Percentiles rank a stretch among this genome's conserved stretches.
These are phyloP conservation scores for Sugiyamaella sp. DNA, from an alignment of 1,139 yeast genomes.

Conservation along the genomic window DNA sequence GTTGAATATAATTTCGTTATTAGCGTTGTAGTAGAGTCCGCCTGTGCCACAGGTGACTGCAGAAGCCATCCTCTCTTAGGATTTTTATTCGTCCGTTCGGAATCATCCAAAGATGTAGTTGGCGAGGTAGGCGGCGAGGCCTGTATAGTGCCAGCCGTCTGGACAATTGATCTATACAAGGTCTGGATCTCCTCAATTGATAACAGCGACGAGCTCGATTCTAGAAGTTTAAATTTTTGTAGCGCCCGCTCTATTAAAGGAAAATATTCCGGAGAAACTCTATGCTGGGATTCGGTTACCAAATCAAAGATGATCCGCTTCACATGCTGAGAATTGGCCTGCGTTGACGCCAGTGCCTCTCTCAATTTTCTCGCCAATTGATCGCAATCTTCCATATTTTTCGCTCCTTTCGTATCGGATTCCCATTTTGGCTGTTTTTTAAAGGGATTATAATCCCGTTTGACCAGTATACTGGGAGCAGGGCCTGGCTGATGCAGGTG, in stretches of 20 bases:
- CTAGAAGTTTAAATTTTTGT: background rate
- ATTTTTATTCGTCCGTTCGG: background rate
- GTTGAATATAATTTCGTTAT: conserved; percentile 17
- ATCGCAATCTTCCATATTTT: conserved; percentile 5
- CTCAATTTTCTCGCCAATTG: conserved; percentile 14
- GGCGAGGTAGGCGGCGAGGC: too few species aligned
- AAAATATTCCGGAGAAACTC: conserved; percentile 5
- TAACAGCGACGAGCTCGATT: background rate
- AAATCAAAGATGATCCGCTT: conserved; percentile 8
- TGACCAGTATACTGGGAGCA: background rate
- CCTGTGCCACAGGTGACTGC: conserved; percentile 4
- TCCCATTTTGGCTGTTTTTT: conserved; percentile 14
- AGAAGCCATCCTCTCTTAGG: conserved; percentile 9
- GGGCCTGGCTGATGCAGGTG: background rate
- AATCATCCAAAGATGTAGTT: too few species aligned
- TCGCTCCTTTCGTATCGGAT: background rate
- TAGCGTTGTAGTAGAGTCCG: conserved; percentile 4
- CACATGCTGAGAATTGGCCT: background rate
- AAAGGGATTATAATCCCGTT: conserved; percentile 5
- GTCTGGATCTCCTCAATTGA: conserved; percentile 15
- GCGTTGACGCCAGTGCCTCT: conserved; percentile 3
- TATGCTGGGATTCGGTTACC: conserved; percentile 2
- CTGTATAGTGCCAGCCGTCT: background rate
- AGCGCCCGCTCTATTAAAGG: conserved; percentile 18
- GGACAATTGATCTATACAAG: conserved; percentile 12